These are phyloP conservation scores for Fragaria ananassa DNA, from an alignment of 306 rosid species.

Conservation along the genomic window DNA sequence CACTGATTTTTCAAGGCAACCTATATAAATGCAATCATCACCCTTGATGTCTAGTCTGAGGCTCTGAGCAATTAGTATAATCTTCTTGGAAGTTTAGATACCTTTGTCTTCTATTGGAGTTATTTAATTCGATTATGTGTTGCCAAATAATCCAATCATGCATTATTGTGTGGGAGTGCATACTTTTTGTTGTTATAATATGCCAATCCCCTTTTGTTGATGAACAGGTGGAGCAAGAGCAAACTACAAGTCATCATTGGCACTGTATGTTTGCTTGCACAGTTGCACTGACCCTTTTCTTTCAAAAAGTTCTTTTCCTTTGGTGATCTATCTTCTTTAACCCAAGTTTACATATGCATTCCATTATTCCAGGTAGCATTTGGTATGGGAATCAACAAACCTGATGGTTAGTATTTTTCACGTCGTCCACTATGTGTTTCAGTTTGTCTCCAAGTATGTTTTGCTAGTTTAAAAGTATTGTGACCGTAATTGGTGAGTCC, in stretches of 20 bases:
- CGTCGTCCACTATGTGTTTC: background rate
- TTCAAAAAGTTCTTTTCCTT: background rate
- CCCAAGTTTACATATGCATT: conserved; percentile 28
- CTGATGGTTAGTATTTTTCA: conserved; percentile 73
- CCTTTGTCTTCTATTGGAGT: background rate
- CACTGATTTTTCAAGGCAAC: background rate
- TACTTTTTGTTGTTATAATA: conserved; percentile 11
- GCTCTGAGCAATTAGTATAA: background rate
- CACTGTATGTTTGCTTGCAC: conserved; percentile 57
- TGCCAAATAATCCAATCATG: background rate
- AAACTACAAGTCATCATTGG: conserved; percentile 86
- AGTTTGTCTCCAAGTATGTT: background rate
- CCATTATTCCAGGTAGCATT: conserved; percentile 67
- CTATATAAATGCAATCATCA: background rate
- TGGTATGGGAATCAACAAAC: conserved; percentile 99
- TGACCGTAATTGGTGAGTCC: background rate
- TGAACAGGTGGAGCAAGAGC: conserved; percentile 81
- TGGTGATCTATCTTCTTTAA: background rate
- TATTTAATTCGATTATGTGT: background rate
- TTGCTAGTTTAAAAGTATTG: background rate
- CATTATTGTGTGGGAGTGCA: background rate
- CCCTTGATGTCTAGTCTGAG: conserved; percentile 1
- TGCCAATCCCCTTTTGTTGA: conserved; percentile 21
- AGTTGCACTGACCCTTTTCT: conserved; percentile 1
- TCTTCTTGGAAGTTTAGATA: background rate